These are phyloP conservation scores for Geosmithia morbida DNA, from an alignment of 2,329 filamentous ascomycete genomes.

Conservation along the genomic window DNA sequence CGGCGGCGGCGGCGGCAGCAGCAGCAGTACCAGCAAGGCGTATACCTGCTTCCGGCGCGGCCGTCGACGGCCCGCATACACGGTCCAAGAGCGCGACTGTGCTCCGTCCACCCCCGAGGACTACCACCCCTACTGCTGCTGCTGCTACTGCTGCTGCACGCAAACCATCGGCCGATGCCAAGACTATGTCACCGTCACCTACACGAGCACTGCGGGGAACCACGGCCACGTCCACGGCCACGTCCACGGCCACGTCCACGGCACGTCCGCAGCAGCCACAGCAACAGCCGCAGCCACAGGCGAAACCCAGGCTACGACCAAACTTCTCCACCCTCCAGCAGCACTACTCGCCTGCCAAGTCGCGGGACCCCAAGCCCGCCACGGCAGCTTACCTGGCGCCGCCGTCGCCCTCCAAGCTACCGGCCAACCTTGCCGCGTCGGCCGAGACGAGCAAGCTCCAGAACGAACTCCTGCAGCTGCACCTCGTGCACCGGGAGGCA, in stretches of 20 bases:
- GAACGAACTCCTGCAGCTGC: conserved; percentile 50
- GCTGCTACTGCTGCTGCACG: background rate
- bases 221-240: background rate
- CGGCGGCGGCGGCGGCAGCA: too few relatives aligned
- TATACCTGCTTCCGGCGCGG: conserved; percentile 5
- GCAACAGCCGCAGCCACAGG: conserved; percentile 1
- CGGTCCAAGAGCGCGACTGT: conserved; percentile 17
- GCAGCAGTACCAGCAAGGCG: too few relatives aligned
- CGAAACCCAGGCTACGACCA: conserved; percentile 27
- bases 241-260: conserved; percentile 2
- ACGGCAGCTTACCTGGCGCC: conserved; percentile 42
- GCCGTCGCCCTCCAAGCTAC: conserved; percentile 45
- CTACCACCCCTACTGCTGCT: conserved; percentile 2
- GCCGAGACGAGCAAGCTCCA: conserved; percentile 45
- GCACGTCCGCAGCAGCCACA: background rate
- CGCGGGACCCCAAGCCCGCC: conserved; percentile 45
- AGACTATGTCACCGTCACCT: conserved; percentile 1
- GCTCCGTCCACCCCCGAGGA: conserved; percentile 14
- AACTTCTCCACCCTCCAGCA: conserved; percentile 50
- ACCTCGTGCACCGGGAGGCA: conserved; percentile 45
- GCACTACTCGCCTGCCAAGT: conserved; percentile 52
- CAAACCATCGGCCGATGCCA: too few relatives aligned
- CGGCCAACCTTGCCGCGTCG: conserved; percentile 42
- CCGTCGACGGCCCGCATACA: conserved; percentile 7
- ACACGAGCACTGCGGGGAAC: background rate